Evolutionary conservation across 495 filamentous ascomycete genomes (phyloP).

Genomic region (Durotheca rogersii): DNA sequence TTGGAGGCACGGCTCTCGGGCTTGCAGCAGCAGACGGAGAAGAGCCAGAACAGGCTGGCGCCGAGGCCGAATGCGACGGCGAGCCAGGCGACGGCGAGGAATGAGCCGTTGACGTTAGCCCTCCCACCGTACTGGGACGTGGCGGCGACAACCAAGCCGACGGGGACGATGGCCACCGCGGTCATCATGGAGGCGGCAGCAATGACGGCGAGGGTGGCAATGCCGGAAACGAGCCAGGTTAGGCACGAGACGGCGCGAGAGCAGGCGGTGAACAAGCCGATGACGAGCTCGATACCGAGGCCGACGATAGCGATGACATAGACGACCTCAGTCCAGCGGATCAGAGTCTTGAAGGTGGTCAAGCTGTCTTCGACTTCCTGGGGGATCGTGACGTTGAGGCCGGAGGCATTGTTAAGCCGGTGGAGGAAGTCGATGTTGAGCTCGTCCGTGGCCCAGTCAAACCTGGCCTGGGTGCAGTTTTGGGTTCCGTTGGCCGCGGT

Average conservation of each 20-base stretch:
- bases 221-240: constrained; percentile 46
- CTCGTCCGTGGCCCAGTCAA: constrained; percentile 71
- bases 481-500: constrained; percentile 47
- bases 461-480: constrained; percentile 62
- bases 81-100: constrained; percentile 73
- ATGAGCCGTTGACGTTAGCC: constrained; percentile 62
- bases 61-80: constrained; percentile 72
- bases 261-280: constrained; percentile 70
- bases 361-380: constrained; percentile 63
- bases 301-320: constrained; percentile 68
- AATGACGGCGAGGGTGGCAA: constrained; percentile 63
- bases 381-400: constrained; percentile 56
- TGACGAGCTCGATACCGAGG: constrained; percentile 71
- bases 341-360: constrained; percentile 67
- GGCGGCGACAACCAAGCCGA: constrained; percentile 66
- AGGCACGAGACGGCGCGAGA: constrained; percentile 49
- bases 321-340: constrained; percentile 80
- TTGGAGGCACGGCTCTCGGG: constrained; percentile 40
- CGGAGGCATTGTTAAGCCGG: constrained; percentile 41
- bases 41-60: constrained; percentile 81
- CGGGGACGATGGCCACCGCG: constrained; percentile 60
- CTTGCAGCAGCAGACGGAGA: constrained; percentile 86
- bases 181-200: constrained; percentile 60
- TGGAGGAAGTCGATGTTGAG: constrained; percentile 57
- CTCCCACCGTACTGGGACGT: constrained; percentile 67